phyloP scores from a whole-genome alignment of 306 rosid genomes.

The Medicago ruthenica region DNA sequence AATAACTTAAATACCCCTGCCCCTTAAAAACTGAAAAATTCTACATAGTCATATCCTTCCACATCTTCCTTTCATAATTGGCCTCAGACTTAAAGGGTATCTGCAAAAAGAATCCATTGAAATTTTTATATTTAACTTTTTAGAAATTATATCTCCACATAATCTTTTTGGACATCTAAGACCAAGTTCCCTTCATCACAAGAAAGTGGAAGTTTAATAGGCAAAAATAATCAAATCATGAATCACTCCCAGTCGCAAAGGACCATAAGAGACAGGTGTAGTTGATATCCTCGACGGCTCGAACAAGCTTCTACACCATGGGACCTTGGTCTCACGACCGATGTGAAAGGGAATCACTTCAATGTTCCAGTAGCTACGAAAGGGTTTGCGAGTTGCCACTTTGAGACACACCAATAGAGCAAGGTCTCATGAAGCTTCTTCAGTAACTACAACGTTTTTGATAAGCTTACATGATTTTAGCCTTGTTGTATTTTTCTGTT shows the following conservation, averaged over 20 bases:
- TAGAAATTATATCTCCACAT: neutral
- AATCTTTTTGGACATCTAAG: neutral
- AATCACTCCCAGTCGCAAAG: too few relatives aligned
- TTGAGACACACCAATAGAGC: neutral
- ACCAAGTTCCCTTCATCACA: neutral
- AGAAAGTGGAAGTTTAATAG: neutral
- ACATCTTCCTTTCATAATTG: too few relatives aligned
- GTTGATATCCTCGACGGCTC: neutral
- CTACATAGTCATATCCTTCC: neutral
- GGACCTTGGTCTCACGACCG: neutral
- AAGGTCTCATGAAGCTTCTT: neutral
- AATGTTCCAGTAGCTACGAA: neutral
- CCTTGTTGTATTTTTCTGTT: too few relatives aligned
- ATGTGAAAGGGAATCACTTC: neutral
- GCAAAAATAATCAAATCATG: neutral
- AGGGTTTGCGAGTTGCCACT: neutral
- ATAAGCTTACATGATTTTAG: too few relatives aligned
- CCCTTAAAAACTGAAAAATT: neutral
- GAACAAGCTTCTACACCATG: neutral
- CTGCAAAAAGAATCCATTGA: neutral
- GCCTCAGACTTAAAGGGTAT: too few relatives aligned
- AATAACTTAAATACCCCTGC: neutral
- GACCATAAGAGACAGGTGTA: neutral
- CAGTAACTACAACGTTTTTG: neutral
- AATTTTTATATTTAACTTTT: neutral